These are phyloP conservation scores for Fusarium sp. DNA, from an alignment of 2,329 filamentous ascomycete genomes.

Conservation along the genomic window DNA sequence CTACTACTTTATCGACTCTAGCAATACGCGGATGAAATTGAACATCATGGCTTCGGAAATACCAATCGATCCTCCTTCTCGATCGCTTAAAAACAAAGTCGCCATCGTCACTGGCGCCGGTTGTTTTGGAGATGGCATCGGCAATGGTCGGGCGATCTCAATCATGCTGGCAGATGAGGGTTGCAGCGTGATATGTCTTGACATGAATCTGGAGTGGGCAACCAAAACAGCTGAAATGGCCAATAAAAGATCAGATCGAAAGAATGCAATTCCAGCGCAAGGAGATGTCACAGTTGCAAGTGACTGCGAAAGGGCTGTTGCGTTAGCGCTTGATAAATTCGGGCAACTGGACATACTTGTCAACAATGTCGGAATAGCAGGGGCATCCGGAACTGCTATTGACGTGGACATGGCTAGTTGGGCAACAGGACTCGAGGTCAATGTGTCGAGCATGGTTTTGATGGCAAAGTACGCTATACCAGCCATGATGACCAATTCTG, in stretches of 20 bases:
- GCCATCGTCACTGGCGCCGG: slow-evolving; percentile 72
- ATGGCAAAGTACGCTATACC: slow-evolving; percentile 73
- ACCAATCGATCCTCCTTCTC: slow-evolving; percentile 23
- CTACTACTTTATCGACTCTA: neutral
- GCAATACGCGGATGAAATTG: neutral
- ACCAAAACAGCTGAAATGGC: slow-evolving; percentile 67
- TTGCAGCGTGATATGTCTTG: slow-evolving; percentile 69
- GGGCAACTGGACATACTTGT: slow-evolving; percentile 72
- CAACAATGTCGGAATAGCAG: slow-evolving; percentile 73
- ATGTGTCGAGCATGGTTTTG: slow-evolving; percentile 73
- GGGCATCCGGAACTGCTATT: slow-evolving; percentile 68
- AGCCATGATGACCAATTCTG: slow-evolving; percentile 66
- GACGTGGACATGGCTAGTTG: slow-evolving; percentile 70
- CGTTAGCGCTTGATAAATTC: slow-evolving; percentile 59
- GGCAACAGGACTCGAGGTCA: slow-evolving; percentile 68
- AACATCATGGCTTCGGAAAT: slow-evolving; percentile 19
- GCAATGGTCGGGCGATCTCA: slow-evolving; percentile 69
- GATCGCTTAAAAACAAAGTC: slow-evolving; percentile 50
- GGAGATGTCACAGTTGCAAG: slow-evolving; percentile 66
- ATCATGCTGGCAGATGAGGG: slow-evolving; percentile 71
- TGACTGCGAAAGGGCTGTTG: slow-evolving; percentile 62
- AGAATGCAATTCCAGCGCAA: slow-evolving; percentile 56
- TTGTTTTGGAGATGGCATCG: slow-evolving; percentile 66
- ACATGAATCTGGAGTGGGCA: slow-evolving; percentile 63
- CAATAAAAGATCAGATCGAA: slow-evolving; percentile 51